Percentiles rank a stretch among this genome's conserved stretches.
phyloP scores from a whole-genome alignment of 805 yeast species.

The Isabelozyma gotoi region DNA sequence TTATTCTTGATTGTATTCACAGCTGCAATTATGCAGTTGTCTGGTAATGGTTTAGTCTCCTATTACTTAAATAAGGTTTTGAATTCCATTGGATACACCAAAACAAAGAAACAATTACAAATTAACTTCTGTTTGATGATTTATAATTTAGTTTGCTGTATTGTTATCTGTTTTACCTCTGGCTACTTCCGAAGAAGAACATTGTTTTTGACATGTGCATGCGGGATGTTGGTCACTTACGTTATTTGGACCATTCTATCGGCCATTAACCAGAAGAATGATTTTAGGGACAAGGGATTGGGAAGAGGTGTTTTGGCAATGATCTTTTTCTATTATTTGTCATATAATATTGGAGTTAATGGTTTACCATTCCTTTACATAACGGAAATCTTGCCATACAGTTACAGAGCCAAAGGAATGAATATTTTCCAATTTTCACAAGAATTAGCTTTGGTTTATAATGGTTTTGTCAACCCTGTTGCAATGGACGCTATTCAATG shows the following conservation, averaged over 20 bases:
- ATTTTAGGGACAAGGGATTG: constrained; percentile 37
- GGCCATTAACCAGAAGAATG: constrained; percentile 41
- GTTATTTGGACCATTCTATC: constrained; percentile 31
- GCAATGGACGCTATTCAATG: constrained; percentile 33
- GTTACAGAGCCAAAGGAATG: constrained; percentile 31
- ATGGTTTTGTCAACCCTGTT: constrained; percentile 17
- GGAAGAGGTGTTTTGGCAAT: constrained; percentile 50
- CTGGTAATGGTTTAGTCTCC: constrained; percentile 54
- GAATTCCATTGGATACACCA: constrained; percentile 52
- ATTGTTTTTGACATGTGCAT: constrained; percentile 15
- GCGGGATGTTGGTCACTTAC: constrained; percentile 9
- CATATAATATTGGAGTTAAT: constrained; percentile 25
- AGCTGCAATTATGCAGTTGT: constrained; percentile 41
- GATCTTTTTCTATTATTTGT: constrained; percentile 41
- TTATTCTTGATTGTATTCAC: constrained; percentile 30
- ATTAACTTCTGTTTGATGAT: constrained; percentile 53
- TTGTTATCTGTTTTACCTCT: constrained; percentile 13
- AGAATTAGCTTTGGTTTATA: constrained; percentile 13
- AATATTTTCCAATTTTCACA: constrained; percentile 17
- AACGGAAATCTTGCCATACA: constrained; percentile 32
- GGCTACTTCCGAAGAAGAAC: constrained; percentile 26
- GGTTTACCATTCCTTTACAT: constrained; percentile 29
- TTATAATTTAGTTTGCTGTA: constrained; percentile 39
- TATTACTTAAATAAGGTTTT: constrained; percentile 52
- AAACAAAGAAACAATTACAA: constrained; percentile 42